Evolutionary conservation across 2,329 filamentous ascomycete genomes (phyloP).

Genomic region (Cladosporium phlei): DNA sequence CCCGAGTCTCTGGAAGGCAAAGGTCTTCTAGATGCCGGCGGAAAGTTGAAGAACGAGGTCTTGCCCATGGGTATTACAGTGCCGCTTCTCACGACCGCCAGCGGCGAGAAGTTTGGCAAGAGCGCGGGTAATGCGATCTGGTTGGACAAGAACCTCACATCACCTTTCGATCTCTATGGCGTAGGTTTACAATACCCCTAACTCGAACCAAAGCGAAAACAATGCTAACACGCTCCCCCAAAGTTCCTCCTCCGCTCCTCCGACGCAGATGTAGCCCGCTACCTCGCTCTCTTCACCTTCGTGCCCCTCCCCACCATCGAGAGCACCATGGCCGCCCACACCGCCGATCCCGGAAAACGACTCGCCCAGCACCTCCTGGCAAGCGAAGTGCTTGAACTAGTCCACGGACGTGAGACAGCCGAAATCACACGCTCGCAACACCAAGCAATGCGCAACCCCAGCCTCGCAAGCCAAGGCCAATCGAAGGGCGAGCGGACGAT

Average conservation of each 20-base stretch:
- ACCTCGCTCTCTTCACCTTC: slow-evolving; percentile 89
- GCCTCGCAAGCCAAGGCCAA: slow-evolving; percentile 23
- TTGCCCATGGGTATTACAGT: slow-evolving; percentile 81
- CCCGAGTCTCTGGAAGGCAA: slow-evolving; percentile 13
- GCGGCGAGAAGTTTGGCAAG: slow-evolving; percentile 91
- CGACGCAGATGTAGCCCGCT: slow-evolving; percentile 73
- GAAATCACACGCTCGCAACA: slow-evolving; percentile 57
- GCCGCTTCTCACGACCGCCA: slow-evolving; percentile 77
- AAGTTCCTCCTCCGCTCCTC: slow-evolving; percentile 80
- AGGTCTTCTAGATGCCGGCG: slow-evolving; percentile 23
- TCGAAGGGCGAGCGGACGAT: slow-evolving; percentile 26
- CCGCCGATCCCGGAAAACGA: slow-evolving; percentile 62
- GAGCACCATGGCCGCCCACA: slow-evolving; percentile 63
- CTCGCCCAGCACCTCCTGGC: slow-evolving; percentile 80
- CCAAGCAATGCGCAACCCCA: slow-evolving; percentile 38
- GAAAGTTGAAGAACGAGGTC: slow-evolving; percentile 37
- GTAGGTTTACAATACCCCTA: slow-evolving; percentile 34
- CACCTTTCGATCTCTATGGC: slow-evolving; percentile 77
- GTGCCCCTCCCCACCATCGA: slow-evolving; percentile 66
- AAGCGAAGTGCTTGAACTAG: slow-evolving; percentile 71
- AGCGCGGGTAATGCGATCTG: slow-evolving; percentile 90
- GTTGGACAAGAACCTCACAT: slow-evolving; percentile 79
- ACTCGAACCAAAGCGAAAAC: not conserved
- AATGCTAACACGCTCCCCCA: slow-evolving; percentile 6
- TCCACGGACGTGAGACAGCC: slow-evolving; percentile 67